Evolutionary conservation across 768 basidiomycete genomes (phyloP).

Genomic region (Dentipellis sp.): DNA sequence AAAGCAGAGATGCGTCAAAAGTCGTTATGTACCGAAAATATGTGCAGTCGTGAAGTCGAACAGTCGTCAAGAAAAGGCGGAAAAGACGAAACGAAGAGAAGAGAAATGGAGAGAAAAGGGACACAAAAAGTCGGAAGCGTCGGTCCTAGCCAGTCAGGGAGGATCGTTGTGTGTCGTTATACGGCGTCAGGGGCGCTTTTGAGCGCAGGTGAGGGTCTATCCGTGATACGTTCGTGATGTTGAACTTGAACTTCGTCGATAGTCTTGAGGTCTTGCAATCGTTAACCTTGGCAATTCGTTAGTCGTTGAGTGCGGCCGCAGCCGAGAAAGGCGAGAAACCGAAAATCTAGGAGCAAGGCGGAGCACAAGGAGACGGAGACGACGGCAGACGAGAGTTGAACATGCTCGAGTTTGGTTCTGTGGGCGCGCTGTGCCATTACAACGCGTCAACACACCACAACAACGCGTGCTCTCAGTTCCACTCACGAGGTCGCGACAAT

Average conservation of each 20-base stretch:
- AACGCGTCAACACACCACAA: not conserved
- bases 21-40: not conserved
- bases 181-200: not conserved
- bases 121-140: not conserved
- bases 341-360: not conserved
- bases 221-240: not conserved
- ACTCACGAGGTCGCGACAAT: not conserved
- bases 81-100: not conserved
- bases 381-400: not conserved
- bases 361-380: not conserved
- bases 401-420: not conserved
- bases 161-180: not conserved
- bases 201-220: not conserved
- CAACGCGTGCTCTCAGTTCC: not conserved
- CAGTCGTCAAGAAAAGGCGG: not conserved
- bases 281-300: not conserved
- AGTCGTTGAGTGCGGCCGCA: not conserved
- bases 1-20: not conserved
- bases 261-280: not conserved
- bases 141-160: not conserved
- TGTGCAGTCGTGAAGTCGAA: not conserved
- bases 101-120: not conserved
- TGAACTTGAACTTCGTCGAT: not conserved
- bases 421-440: not conserved
- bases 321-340: not conserved